Evolutionary conservation across 176 grass and related monocot species (phyloP).

Genomic region (Ensete ventricosum): DNA sequence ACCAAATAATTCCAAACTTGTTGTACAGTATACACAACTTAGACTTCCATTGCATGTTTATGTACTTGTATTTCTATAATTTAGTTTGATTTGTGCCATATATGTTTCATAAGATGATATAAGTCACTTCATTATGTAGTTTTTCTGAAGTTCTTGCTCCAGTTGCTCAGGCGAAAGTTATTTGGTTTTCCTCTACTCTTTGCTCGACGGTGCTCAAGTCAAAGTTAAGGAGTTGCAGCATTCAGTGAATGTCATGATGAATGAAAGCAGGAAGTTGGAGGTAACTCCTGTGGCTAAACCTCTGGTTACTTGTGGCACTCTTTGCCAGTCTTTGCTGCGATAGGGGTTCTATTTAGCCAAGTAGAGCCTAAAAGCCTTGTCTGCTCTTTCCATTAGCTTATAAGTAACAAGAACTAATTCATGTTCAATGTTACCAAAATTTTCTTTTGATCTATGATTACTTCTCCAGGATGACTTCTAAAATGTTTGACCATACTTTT

Average conservation of each 20-base stretch:
- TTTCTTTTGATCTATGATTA: background rate
- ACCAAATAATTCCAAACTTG: background rate
- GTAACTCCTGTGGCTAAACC: background rate
- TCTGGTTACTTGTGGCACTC: background rate
- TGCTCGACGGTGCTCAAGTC: constrained; percentile 4
- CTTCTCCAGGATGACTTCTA: background rate
- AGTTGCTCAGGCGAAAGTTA: background rate
- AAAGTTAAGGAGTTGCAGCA: constrained; percentile 16
- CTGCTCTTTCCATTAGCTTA: background rate
- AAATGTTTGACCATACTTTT: background rate
- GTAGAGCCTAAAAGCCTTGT: background rate
- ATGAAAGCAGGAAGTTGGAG: constrained; percentile 18
- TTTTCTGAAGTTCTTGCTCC: background rate
- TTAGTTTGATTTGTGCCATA: too few species aligned
- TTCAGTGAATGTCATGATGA: constrained; percentile 12
- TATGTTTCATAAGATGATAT: too few species aligned
- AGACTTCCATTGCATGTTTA: too few species aligned
- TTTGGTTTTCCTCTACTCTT: background rate
- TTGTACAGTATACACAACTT: background rate
- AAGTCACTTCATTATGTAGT: too few species aligned
- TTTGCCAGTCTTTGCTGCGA: background rate
- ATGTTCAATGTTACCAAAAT: background rate
- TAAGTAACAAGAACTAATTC: background rate
- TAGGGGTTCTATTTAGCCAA: too few species aligned
- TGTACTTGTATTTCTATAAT: too few species aligned